These are phyloP conservation scores for Triangularia verruculosa DNA, from an alignment of 2,329 filamentous ascomycete species.

Conservation along the genomic window DNA sequence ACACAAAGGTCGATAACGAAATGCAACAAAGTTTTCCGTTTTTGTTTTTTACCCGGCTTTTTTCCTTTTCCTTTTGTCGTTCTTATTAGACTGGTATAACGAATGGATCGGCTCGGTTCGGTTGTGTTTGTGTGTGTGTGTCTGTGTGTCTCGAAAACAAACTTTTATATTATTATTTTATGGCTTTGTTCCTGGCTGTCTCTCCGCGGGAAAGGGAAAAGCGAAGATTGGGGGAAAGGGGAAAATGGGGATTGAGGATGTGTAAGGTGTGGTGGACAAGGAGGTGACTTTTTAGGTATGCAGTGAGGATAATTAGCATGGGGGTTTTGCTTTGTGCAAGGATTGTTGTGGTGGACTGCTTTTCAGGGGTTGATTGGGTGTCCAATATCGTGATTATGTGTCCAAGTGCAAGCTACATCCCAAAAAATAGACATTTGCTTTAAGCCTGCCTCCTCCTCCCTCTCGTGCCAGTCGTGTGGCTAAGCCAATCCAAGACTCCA, in stretches of 20 bases:
- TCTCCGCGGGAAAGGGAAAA: background rate
- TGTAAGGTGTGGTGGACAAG: no score
- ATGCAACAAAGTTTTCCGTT: background rate
- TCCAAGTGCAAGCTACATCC: background rate
- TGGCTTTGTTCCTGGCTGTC: background rate
- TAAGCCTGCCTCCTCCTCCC: no score
- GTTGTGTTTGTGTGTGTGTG: background rate
- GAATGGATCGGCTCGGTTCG: background rate
- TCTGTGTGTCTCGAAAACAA: no score
- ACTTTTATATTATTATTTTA: background rate
- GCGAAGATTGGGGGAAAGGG: background rate
- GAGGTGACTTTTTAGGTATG: background rate
- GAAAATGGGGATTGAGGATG: background rate
- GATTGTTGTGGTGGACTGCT: background rate
- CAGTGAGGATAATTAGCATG: background rate
- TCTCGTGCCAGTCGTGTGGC: background rate
- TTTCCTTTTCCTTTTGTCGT: background rate
- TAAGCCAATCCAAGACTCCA: background rate
- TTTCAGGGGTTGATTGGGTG: background rate
- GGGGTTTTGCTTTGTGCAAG: background rate
- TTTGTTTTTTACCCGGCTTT: no score
- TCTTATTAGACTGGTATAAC: constrained; percentile 1
- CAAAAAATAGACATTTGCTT: no score
- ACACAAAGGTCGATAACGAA: background rate
- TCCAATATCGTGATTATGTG: background rate